Conservation (phyloP, 2,329 filamentous ascomycete genomes). For the Pyrenochaeta sp. region DNA sequence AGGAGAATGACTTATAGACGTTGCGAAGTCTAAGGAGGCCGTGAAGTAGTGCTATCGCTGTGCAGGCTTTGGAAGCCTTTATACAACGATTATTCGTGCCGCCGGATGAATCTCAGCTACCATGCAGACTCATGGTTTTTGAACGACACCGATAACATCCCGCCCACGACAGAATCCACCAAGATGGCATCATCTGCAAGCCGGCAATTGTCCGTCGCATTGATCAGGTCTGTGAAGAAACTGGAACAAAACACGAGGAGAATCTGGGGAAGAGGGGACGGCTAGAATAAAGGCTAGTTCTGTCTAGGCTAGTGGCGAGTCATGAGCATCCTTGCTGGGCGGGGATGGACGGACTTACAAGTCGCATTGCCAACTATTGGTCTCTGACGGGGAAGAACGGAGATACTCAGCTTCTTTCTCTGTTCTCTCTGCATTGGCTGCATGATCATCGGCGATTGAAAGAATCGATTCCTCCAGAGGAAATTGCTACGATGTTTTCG, state of each 20-base stretch:
- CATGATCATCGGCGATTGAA: too few relatives aligned
- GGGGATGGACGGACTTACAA: not conserved
- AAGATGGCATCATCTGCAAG: not conserved
- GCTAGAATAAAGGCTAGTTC: too few relatives aligned
- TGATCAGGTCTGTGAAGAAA: too few relatives aligned
- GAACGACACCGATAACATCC: too few relatives aligned
- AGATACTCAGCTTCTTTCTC: not conserved
- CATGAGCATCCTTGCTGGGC: too few relatives aligned
- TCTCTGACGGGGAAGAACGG: conserved; percentile 5
- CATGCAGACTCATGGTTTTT: too few relatives aligned
- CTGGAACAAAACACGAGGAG: too few relatives aligned
- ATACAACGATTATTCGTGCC: too few relatives aligned
- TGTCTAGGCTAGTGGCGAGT: not conserved
- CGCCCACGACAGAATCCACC: not conserved
- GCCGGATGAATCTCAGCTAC: too few relatives aligned
- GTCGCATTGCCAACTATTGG: not conserved
- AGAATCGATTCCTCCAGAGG: not conserved
- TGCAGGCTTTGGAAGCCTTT: too few relatives aligned
- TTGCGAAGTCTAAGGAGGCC: not conserved
- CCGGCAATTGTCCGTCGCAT: not conserved
- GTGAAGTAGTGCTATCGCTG: too few relatives aligned
- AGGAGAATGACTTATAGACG: too few relatives aligned
- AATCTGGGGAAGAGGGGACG: not conserved
- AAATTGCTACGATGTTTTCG: not conserved
- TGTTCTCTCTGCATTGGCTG: not conserved